Evolutionary conservation across 148 eudicot species (phyloP).

Genomic region (Cornus controversa): DNA sequence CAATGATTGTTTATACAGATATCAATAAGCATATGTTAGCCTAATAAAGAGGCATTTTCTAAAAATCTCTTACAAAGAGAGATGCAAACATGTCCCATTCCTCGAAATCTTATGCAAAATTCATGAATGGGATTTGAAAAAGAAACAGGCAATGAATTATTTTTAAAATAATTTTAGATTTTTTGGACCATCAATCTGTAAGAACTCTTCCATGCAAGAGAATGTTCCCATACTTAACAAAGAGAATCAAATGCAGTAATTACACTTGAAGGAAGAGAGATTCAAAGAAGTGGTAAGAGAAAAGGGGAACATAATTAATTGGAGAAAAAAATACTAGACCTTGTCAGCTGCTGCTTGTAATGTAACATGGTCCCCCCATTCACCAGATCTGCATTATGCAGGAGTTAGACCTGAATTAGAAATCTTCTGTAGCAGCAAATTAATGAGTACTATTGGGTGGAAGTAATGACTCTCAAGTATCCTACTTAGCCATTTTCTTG

Average conservation of each 20-base stretch:
- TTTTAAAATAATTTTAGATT: neutral
- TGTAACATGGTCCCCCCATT: slow-evolving; percentile 95
- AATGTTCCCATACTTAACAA: neutral
- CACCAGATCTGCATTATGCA: slow-evolving; percentile 58
- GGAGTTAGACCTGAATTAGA: neutral
- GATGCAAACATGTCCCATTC: neutral
- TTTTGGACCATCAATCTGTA: neutral
- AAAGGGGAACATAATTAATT: neutral
- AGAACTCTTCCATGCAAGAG: neutral
- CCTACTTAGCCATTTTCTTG: slow-evolving; percentile 94
- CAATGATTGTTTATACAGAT: no score
- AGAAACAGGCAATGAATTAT: neutral
- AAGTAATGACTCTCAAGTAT: slow-evolving; percentile 8
- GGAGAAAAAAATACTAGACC: slow-evolving; percentile 35
- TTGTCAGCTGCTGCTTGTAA: slow-evolving; percentile 94
- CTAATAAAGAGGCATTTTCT: no score
- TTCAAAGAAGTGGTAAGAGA: neutral
- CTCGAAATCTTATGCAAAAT: neutral
- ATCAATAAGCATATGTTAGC: no score
- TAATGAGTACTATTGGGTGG: slow-evolving; percentile 4
- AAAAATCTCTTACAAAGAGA: neutral
- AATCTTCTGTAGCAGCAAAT: neutral
- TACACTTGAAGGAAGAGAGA: neutral
- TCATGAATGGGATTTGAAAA: neutral
- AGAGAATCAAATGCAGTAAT: neutral